Evolutionary conservation across 148 eudicot genomes (phyloP).

Genomic region (Rhododendron molle): DNA sequence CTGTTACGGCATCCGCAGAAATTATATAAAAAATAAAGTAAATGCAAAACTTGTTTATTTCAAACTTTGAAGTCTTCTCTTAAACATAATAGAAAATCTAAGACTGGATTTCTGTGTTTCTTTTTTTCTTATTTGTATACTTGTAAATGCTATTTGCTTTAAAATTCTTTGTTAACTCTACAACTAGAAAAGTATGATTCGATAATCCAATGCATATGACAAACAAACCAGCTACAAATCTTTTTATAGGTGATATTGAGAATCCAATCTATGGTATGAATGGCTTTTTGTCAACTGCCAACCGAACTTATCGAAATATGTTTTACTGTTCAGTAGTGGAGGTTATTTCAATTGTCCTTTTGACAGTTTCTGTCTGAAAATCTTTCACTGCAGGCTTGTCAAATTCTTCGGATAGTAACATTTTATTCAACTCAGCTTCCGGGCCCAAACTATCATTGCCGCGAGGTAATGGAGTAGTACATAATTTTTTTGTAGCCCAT

Average conservation of each 20-base stretch:
- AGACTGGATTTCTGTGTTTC: neutral
- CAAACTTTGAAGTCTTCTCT: neutral
- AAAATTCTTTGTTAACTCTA: neutral
- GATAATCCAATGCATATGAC: neutral
- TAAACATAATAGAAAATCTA: neutral
- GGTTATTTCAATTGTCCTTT: neutral
- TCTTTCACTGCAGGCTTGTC: conserved; percentile 60
- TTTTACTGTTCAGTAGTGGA: neutral
- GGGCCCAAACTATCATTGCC: conserved; percentile 97
- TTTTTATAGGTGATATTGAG: neutral
- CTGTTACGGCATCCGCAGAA: neutral
- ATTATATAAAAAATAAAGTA: neutral
- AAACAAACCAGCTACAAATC: neutral
- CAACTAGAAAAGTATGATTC: neutral
- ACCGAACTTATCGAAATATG: neutral
- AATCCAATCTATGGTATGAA: neutral
- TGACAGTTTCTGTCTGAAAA: neutral
- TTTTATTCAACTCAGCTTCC: conserved; percentile 96
- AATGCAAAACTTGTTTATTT: neutral
- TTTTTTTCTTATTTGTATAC: neutral
- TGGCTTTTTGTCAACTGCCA: neutral
- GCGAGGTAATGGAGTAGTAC: conserved; percentile 53
- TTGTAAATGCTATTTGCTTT: neutral
- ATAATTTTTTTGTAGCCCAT: neutral
- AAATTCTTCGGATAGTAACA: conserved; percentile 71